Conservation (phyloP, 257 asterid species). For the Knoxia roxburghii region DNA sequence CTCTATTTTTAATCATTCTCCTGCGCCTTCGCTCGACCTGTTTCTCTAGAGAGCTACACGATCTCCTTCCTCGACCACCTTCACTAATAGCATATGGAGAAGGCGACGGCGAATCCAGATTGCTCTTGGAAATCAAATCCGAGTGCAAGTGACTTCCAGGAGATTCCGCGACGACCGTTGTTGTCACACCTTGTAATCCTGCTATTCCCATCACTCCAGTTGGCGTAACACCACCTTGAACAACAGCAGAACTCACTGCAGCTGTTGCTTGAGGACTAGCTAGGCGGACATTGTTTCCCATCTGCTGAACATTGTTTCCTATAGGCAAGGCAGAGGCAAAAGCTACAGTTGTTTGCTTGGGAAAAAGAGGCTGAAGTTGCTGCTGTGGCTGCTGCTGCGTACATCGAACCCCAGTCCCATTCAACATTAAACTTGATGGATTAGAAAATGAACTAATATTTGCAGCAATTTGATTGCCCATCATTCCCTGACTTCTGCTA, state of each 20-base stretch:
- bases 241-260: slow-evolving; percentile 29
- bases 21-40: slow-evolving; percentile 47
- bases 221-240: slow-evolving; percentile 34
- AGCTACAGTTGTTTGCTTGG: slow-evolving; percentile 59
- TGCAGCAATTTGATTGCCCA: slow-evolving; percentile 39
- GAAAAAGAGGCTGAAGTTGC: slow-evolving; percentile 57
- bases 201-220: slow-evolving; percentile 33
- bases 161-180: slow-evolving; percentile 41
- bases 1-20: slow-evolving; percentile 53
- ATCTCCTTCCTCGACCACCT: slow-evolving; percentile 45
- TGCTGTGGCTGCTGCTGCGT: slow-evolving; percentile 25
- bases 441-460: slow-evolving; percentile 29
- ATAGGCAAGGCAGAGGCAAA: slow-evolving; percentile 56
- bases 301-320: slow-evolving; percentile 32
- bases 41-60: slow-evolving; percentile 33
- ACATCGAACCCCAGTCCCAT: slow-evolving; percentile 30
- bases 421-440: slow-evolving; percentile 39
- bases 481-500: slow-evolving; percentile 28
- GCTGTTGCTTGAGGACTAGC: slow-evolving; percentile 38
- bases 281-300: slow-evolving; percentile 34
- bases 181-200: slow-evolving; percentile 41
- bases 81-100: slow-evolving; percentile 61
- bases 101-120: slow-evolving; percentile 55
- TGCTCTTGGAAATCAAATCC: slow-evolving; percentile 39
- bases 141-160: slow-evolving; percentile 51